Evolutionary conservation across 495 filamentous ascomycete genomes (phyloP), one percentile per base, ranked within the genome.

Genomic region (Penicillium paxilli): DNA sequence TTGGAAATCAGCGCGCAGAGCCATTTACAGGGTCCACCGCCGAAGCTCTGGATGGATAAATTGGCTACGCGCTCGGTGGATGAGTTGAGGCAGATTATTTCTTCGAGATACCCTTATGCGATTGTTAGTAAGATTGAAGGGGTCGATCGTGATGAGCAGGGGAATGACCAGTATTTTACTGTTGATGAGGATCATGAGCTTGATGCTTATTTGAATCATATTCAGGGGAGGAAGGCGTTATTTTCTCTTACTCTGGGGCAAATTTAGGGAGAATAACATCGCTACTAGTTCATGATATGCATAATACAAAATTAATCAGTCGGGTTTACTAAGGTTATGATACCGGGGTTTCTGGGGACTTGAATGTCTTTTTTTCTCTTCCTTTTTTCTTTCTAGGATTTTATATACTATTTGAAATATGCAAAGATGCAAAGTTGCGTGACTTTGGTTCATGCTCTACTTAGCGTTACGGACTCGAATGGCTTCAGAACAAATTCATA

Each of bases 121-220:
- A 54, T 78, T 22, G 79, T 88, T 25, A 66, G 73, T 26, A 79
- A 73, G 32, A 77, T 91, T 21, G 82, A 91, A 60, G 89, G 88
- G 2, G 60, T 89, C 11, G 78, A 88, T 44, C 81, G 82, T 64
- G 79, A 85, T 62, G 72, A 71, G 22, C 74, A 72, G 33, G 83
- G 79, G n/a, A 71, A 74, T 52, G 82, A 87, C 66, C 66, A 84
- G 46, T 63, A 66, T 5, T 76, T 86, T 62, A 63, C 71, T 24
- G 84, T 92, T 59, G 83, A 85, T 49, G 77, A 84, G 25, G 87
- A 91, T 60, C 82, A 82, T 40, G 87, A 91, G 69, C 59, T 92
- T 47, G 81, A 81, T 51, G 84, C 82, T 2, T 92, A 89, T 69
- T 60, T 92, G 55, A 71, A 70, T 37, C 84, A 87, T 66, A 76